Evolutionary conservation across 2,329 filamentous ascomycete genomes (phyloP), one percentile per base, ranked within the genome.

Genomic region (Aspergillus pseudonomiae): DNA sequence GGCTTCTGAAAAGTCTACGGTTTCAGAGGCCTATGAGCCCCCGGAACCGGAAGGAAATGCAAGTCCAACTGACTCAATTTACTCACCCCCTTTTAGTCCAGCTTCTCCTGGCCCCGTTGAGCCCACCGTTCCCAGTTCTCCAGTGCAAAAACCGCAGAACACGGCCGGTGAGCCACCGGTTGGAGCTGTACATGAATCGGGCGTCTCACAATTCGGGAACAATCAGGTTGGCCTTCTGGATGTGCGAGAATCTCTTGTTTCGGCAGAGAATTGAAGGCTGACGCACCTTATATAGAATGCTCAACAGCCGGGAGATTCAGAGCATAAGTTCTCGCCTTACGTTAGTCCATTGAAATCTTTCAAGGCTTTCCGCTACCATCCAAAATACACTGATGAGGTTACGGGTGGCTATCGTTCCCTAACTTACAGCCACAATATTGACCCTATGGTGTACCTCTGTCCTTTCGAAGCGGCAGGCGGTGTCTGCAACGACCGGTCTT

Each of bases 361-460:
- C 78, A 92, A 89, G 76, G 90, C 92, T 43, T 99, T 92, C 79
- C 92, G 94, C 70, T 97, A 94, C 75, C 94, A 98, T 75, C 92
- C 92, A 36, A 83, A 86, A 58, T 98, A 89, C 79, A 82, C 84
- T 68, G 78, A 90, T 57, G 82, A 87, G 62, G 88, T 97, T 62
- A 76, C 87, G 61, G 90, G 89, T 66, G 94, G 94, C 50, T 90
- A 93, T 74, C 89, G 91, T 74, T 98, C 95, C 67, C 84, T 96
- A 82, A 98, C 94, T 50, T 98, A 94, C 81, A 97, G 92, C 80
- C 92, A 96, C 79, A 90, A 89, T 70, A 96, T 99, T 78, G 89
- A 97, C 75, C 84, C 89, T 28, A 84, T 87, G 65, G 89, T 86
- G 70, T 86, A 87, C 65, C 74, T 98, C 56, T 99, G 95, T 78